Evolutionary conservation across 768 basidiomycete species (phyloP).

Genomic region (Leccinum sublutescens): DNA sequence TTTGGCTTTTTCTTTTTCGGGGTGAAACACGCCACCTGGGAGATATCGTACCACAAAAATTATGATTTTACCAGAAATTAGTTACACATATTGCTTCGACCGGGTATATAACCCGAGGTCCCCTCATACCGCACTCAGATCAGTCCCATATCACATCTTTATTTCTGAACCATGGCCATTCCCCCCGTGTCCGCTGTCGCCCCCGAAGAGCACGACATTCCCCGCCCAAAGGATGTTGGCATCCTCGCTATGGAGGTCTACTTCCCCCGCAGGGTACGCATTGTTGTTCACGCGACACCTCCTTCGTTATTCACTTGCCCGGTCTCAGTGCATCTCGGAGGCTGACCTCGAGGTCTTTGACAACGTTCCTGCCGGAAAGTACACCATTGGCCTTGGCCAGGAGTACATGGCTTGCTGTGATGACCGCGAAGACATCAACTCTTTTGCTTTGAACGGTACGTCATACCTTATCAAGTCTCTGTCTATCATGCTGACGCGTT

Average conservation of each 20-base stretch:
- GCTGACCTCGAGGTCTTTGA: constrained; percentile 92
- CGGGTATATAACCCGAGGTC: constrained; percentile 23
- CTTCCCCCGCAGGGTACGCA: constrained; percentile 84
- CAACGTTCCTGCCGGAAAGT: constrained; percentile 92
- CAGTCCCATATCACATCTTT: neutral
- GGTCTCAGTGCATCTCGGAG: constrained; percentile 85
- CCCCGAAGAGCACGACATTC: constrained; percentile 17
- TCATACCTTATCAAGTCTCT: neutral
- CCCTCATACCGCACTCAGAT: neutral
- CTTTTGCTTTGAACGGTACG: constrained; percentile 90
- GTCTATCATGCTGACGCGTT: neutral
- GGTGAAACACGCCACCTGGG: constrained; percentile 29
- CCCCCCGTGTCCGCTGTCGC: constrained; percentile 12
- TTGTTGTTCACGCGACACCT: constrained; percentile 12
- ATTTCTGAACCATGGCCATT: constrained; percentile 24
- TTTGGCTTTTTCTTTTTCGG: constrained; percentile 1
- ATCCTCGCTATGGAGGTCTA: constrained; percentile 93
- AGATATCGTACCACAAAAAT: constrained; percentile 30
- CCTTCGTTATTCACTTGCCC: constrained; percentile 5
- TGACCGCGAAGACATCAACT: constrained; percentile 99
- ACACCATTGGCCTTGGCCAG: constrained; percentile 98
- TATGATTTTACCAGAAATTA: constrained; percentile 15
- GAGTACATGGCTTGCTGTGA: constrained; percentile 99
- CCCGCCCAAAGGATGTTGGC: constrained; percentile 89
- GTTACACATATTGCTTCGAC: constrained; percentile 15